Evolutionary conservation across 345 rosid species (phyloP), one percentile per base, ranked within the genome.

Genomic region (Salix udensis): DNA sequence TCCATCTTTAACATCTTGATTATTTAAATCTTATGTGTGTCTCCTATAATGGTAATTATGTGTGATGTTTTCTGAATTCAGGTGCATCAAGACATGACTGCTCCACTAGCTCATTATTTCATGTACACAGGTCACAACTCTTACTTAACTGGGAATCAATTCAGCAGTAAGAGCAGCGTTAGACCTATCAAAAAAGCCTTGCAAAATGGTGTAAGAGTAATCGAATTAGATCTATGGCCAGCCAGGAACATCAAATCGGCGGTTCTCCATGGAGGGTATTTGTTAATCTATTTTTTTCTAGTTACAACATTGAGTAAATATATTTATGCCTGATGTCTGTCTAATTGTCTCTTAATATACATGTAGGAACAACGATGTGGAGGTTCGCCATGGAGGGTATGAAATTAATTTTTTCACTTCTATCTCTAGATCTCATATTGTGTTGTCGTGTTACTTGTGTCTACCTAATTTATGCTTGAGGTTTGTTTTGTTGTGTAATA

Each of bases 161-260:
- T 94, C 14, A 86, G 84, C 72, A 94, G 97, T 53, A 48, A 78
- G 23, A 84, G 97, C 84, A 87, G 92, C 74, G 75, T 46, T 1
- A 83, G 78, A 44, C 96, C 98, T 1, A 94, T 94, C 48, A 83
- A 65, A 48, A 78, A 76, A 52, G 92, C 98, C 79, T 79, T 94
- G 24, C 40, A 42, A 65, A 79, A 52, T 60, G 92, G 96, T 48
- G 96, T 94, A 14, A 86, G 96, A 83, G 94, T 90, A 1, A 92
- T 94, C 66, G 98, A 94, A 82, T 83, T 94, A 78, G 98, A 94
- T 85, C 78, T 94, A 64, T 91, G 98, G 98, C 93, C 97, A 16
- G 85, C 87, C 65, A 76, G 81, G 2, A 83, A 83, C 42, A 80
- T 85, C 10, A 72, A 84, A 75, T 88, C 87, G 1, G 76, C 90